A percentile compares a stretch with the other conserved stretches of the same genome.
Conservation (phyloP, 2,329 filamentous ascomycete genomes). For the Plenodomus biglobosus region DNA sequence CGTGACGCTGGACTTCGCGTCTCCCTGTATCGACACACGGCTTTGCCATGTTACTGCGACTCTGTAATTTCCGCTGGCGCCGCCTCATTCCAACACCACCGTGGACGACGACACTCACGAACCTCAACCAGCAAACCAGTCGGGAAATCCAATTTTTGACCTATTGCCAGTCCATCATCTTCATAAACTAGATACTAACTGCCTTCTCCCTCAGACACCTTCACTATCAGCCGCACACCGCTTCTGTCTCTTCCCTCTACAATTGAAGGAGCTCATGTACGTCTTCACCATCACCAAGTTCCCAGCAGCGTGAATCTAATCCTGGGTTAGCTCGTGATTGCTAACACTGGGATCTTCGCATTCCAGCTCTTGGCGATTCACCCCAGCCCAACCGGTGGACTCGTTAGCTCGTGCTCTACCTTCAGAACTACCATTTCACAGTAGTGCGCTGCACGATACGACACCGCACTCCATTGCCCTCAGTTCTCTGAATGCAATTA, state of each 20-base stretch:
- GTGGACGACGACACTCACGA: not conserved
- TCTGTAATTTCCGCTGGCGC: not conserved
- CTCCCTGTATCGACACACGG: not conserved
- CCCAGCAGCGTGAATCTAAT: constrained; percentile 17
- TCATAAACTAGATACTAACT: constrained; percentile 15
- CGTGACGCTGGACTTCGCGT: not conserved
- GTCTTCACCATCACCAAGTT: constrained; percentile 6
- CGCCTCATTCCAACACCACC: constrained; percentile 1
- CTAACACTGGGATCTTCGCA: constrained; percentile 46
- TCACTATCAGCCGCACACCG: constrained; percentile 18
- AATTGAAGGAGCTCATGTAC: constrained; percentile 27
- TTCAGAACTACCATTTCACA: constrained; percentile 37
- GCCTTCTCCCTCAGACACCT: constrained; percentile 7
- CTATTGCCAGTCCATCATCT: too few species aligned
- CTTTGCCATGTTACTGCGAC: not conserved
- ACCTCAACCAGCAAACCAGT: constrained; percentile 1
- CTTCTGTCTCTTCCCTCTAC: constrained; percentile 18
- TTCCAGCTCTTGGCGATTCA: constrained; percentile 49
- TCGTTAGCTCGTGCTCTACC: constrained; percentile 59
- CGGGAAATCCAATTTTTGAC: too few species aligned
- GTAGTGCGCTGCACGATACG: constrained; percentile 39
- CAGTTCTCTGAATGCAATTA: constrained; percentile 49
- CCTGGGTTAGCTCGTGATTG: constrained; percentile 41
- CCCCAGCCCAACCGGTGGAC: constrained; percentile 48
- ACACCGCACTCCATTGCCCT: constrained; percentile 40